Conservation (phyloP, 192 early-diverging fungal genomes). For the Umbelopsis ramanniana region DNA sequence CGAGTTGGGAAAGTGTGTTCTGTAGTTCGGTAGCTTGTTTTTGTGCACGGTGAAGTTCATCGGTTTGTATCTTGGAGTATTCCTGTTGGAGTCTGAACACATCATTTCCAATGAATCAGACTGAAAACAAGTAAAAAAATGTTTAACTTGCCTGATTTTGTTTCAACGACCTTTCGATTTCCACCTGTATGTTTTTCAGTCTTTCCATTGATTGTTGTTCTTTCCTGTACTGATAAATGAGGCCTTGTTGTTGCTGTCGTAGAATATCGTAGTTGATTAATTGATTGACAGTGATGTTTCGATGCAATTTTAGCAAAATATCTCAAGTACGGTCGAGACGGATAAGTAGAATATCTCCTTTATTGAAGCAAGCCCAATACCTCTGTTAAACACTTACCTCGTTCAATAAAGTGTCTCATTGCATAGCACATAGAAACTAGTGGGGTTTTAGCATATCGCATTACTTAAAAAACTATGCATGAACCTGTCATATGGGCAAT, state of each 20-base stretch:
- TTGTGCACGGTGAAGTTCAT: not conserved
- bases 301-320: slow-evolving; percentile 16
- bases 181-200: not conserved
- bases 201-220: not conserved
- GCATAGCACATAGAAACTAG: slow-evolving; percentile 21
- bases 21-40: not conserved
- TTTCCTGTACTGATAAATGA: not conserved
- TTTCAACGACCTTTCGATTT: not conserved
- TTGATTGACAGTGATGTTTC: slow-evolving; percentile 23
- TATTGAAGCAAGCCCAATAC: too few species aligned
- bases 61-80: not conserved
- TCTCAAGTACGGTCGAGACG: not conserved
- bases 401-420: slow-evolving; percentile 10
- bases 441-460: not conserved
- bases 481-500: not conserved
- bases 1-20: not conserved
- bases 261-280: slow-evolving; percentile 22
- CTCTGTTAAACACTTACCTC: not conserved
- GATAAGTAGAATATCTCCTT: too few species aligned
- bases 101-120: not conserved
- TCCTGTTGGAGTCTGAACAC: not conserved
- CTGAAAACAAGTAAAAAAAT: too few species aligned
- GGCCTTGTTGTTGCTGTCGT: not conserved
- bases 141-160: not conserved
- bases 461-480: not conserved